Base-by-base conservation (phyloP, 2,329 filamentous ascomycete species). In the Apiospora malaysiana region DNA sequence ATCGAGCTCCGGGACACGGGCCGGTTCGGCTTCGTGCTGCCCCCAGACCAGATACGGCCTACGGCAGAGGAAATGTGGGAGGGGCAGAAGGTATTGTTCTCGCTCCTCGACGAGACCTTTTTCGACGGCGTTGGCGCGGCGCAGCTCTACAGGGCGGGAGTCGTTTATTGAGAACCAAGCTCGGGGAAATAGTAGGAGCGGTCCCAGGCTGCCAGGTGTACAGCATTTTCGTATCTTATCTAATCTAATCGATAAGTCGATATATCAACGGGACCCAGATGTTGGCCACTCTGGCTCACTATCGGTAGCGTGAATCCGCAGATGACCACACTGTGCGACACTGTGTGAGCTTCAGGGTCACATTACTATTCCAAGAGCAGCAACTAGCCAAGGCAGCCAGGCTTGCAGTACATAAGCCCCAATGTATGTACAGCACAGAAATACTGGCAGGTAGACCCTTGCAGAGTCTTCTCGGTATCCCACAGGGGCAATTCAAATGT, bases 61-160 rank as follows among this genome's bases (percentile, higher is more conserved):
- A 70, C 76, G 9, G 76, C 72, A 0, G 73, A 74, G 68, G 76
- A 78, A 70, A 75, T 79, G 69, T 82, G 80, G 80, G 78, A 74
- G 0, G 80, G 79, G 12, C 80, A 82, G 59, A 80, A 79, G 74
- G 79, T 78, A 12, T 68, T 83, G 21, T 70, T 67, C 12, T n/a
- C 40, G 65, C 65, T 67, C 0, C 40, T 67, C 18, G 65, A 67
- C 18, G 65, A 67, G 65, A 46, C 43, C 23, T 67, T 67, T 14
- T 67, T 67, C 18, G 65, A 67, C 40, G 65, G 65, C 14, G 65
- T 67, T 18, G 65, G 65, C 8, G 25, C 65, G 14, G 65, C 65
- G 40, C 65, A 67, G 65, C 21, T 67, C n/a, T 67, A 67, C 9
- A 10, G 46, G 65, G n/a, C 21, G 49, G 10, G 8, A 27, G 51